These are phyloP conservation scores for Aristolochia californica DNA, from an alignment of 164 flowering plant species.

Conservation along the genomic window DNA sequence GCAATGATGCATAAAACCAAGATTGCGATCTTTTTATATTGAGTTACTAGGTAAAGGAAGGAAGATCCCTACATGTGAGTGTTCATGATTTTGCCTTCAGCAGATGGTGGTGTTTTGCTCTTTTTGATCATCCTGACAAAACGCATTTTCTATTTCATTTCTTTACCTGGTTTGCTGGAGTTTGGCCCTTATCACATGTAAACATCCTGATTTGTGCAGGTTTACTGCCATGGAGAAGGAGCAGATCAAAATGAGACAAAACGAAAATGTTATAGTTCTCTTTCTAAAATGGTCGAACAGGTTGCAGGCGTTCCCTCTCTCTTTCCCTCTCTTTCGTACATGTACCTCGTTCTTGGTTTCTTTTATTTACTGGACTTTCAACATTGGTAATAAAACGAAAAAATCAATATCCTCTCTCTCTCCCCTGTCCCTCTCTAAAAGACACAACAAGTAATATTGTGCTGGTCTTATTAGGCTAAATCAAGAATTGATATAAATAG, in stretches of 20 bases:
- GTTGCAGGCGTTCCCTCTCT: no score
- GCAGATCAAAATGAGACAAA: slow-evolving; percentile 9
- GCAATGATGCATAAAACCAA: slow-evolving; percentile 26
- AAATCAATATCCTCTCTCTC: no score
- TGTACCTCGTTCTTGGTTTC: neutral
- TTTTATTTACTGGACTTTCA: no score
- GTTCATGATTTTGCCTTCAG: slow-evolving; percentile 20
- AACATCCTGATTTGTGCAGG: slow-evolving; percentile 20
- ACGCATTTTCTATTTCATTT: neutral
- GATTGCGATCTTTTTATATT: slow-evolving; percentile 8
- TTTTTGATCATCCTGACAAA: slow-evolving; percentile 5
- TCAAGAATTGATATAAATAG: no score
- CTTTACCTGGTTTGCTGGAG: neutral
- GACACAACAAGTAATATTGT: no score
- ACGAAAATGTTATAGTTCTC: neutral
- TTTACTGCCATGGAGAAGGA: neutral
- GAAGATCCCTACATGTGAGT: slow-evolving; percentile 22
- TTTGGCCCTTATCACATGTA: slow-evolving; percentile 15
- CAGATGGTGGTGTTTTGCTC: neutral
- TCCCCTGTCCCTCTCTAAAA: no score
- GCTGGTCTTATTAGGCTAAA: no score
- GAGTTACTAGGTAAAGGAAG: slow-evolving; percentile 6
- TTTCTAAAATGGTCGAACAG: no score
- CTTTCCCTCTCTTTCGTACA: neutral
- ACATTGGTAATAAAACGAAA: no score